Percentiles rank a stretch among this genome's conserved stretches.
These are phyloP conservation scores for Quercus mongolica DNA, from an alignment of 306 rosid genomes.

Conservation along the genomic window DNA sequence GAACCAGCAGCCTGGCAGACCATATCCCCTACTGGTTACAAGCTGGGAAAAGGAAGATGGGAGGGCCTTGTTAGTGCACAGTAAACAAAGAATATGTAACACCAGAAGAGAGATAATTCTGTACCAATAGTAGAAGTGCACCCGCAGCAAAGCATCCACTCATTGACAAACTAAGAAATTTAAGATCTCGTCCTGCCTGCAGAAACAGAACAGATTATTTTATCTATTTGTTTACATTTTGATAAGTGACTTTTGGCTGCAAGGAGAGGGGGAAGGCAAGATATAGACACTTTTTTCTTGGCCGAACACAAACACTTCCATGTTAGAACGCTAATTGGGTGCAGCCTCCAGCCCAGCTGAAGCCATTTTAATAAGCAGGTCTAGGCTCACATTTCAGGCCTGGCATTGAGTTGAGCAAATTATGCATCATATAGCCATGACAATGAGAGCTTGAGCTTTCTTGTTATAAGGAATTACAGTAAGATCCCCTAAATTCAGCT, in stretches of 20 bases:
- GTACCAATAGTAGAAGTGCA: conserved; percentile 54
- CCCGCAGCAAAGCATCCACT: conserved; percentile 68
- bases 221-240: too few species aligned
- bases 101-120: conserved; percentile 8
- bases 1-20: conserved; percentile 75
- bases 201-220: conserved; percentile 6
- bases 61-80: conserved; percentile 7
- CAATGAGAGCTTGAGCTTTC: neutral
- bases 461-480: neutral
- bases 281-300: too few species aligned
- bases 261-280: too few species aligned
- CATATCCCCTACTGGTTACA: conserved; percentile 58
- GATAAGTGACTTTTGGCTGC: too few species aligned
- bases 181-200: conserved; percentile 95
- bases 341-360: neutral
- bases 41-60: conserved; percentile 38
- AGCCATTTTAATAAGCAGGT: neutral
- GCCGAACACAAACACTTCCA: neutral
- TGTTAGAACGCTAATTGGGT: neutral
- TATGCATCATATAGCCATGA: neutral
- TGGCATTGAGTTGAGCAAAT: neutral
- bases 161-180: conserved; percentile 72
- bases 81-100: conserved; percentile 16
- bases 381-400: neutral
- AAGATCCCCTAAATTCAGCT: neutral